Conservation (phyloP, 2,329 filamentous ascomycete species). For the Nigrograna mackinnonii region DNA sequence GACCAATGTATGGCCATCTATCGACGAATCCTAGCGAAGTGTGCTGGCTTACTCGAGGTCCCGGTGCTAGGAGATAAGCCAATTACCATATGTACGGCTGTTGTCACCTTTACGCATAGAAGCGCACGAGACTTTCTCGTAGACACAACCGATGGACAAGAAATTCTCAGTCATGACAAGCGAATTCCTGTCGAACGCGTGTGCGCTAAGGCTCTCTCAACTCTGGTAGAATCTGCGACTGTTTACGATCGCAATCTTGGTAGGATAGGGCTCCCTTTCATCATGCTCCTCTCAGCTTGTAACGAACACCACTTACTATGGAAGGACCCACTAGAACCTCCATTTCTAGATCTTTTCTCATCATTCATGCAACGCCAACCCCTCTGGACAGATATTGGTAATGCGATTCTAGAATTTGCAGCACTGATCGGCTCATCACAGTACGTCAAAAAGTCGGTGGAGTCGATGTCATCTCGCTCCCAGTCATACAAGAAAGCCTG, state of each 20-base stretch:
- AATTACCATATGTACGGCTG: not conserved
- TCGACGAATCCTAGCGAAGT: not conserved
- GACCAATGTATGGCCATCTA: not conserved
- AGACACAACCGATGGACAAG: not conserved
- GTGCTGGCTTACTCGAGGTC: not conserved
- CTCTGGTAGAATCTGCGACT: no score
- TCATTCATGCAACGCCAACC: not conserved
- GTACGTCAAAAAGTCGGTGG: not conserved
- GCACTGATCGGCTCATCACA: not conserved
- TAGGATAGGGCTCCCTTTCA: no score
- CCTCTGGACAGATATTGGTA: not conserved
- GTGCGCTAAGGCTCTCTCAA: no score
- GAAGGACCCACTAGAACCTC: no score
- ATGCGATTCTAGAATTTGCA: not conserved
- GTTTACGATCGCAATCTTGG: no score
- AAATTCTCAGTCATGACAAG: not conserved
- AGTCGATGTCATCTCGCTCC: not conserved
- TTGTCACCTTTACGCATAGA: slow-evolving; percentile 1
- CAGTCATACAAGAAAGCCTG: not conserved
- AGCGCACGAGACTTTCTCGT: not conserved
- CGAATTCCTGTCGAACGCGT: not conserved
- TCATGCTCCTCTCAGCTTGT: no score
- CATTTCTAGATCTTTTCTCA: not conserved
- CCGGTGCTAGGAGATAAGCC: not conserved
- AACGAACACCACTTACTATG: no score